Base-by-base conservation (phyloP, 2,329 filamentous ascomycete genomes). In the Exophiala viscosa region DNA sequence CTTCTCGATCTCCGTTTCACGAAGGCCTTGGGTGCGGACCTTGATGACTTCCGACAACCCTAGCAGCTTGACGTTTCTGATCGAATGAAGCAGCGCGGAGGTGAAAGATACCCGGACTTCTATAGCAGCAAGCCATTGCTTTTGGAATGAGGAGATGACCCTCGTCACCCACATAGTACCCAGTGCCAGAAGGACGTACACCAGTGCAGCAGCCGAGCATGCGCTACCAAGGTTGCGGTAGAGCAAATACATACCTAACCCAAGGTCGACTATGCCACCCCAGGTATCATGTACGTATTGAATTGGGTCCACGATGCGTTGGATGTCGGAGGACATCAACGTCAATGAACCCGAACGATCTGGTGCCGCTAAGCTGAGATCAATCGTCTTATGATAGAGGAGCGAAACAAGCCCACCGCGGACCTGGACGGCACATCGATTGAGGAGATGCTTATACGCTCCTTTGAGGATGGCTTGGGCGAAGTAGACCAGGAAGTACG, bases 11-110 rank as follows among this genome's bases (percentile, higher is more conserved):
- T 77, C 74, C 14, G 68, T 64, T 11, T 69, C 54, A 5, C 74
- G 67, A 9, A 76, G 58, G 3, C 61, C 63, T 45, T 75, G 69
- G 2, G 76, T 64, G 9, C 64, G 66, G 6, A 62, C 65, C 51
- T 69, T 66, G 9, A 76, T 57, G 3, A 69, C 69, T 10, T 71
- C 64, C 32, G 70, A 73, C 7, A 80, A 60, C 0, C 77, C 78
- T 0, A 74, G 68, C 48, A 80, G 72, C 57, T 79, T 80, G 50
- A 80, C 69, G 14, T 72, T 73, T 57, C 78, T 79, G 66, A 81
- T 78, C 14, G 71, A 73, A 3, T 69, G 70, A 0, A 80, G 66
- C 58, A 77, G 73, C 3, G 70, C 69, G 5, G 74, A 68, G 0
- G 77, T 80, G 13, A 72, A 70, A 5, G 71, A 73, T 15, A 81